These are phyloP conservation scores for Macrolepiota fuliginosa DNA, from an alignment of 768 basidiomycete species.

Conservation along the genomic window DNA sequence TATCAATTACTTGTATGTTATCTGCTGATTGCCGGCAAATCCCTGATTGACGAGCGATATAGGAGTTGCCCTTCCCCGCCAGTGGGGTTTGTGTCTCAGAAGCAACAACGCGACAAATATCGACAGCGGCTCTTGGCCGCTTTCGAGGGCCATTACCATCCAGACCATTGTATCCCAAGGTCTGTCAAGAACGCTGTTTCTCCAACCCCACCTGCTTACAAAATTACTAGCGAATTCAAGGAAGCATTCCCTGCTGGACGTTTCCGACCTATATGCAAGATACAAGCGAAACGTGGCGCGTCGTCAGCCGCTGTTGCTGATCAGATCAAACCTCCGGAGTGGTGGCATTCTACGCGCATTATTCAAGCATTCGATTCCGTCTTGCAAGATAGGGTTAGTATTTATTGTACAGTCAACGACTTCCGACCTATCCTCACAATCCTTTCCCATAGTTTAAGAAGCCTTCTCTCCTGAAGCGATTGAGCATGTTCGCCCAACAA, in stretches of 20 bases:
- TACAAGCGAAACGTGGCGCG: slow-evolving; percentile 79
- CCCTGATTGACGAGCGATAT: slow-evolving; percentile 16
- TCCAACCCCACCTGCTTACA: slow-evolving; percentile 9
- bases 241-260: slow-evolving; percentile 92
- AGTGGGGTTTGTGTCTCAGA: slow-evolving; percentile 66
- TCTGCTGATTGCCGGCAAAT: background rate
- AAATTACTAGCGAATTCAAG: slow-evolving; percentile 76
- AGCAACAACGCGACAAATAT: slow-evolving; percentile 80
- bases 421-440: background rate
- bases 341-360: slow-evolving; percentile 93
- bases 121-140: slow-evolving; percentile 70
- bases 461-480: slow-evolving; percentile 82
- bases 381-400: slow-evolving; percentile 73
- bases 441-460: slow-evolving; percentile 69
- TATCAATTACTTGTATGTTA: slow-evolving; percentile 71
- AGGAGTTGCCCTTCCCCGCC: slow-evolving; percentile 82
- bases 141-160: slow-evolving; percentile 85
- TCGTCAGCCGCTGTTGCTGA: slow-evolving; percentile 84
- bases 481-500: slow-evolving; percentile 71
- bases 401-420: background rate
- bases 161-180: slow-evolving; percentile 84
- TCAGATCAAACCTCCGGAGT: slow-evolving; percentile 84
- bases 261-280: slow-evolving; percentile 89
- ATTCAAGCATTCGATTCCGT: slow-evolving; percentile 89
- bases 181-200: slow-evolving; percentile 22